Evolutionary conservation across 192 early-diverging fungal species (phyloP).

Genomic region (Gigaspora rosea): DNA sequence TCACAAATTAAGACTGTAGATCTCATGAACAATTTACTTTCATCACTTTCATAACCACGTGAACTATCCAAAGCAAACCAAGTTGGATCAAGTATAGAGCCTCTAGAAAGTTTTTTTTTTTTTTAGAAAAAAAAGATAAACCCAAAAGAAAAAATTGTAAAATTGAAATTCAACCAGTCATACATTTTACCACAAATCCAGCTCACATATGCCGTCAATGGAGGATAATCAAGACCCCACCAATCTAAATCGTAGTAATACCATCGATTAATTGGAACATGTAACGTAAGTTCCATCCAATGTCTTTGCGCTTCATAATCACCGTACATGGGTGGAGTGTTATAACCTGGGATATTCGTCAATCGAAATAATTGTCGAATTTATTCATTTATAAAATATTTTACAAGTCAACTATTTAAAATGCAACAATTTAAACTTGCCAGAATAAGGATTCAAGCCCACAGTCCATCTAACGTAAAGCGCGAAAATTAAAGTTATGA

Average conservation of each 20-base stretch:
- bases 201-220: constrained; percentile 91
- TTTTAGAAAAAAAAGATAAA: neutral
- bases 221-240: constrained; percentile 98
- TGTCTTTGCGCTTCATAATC: constrained; percentile 99
- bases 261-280: constrained; percentile 79
- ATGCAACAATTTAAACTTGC: constrained; percentile 35
- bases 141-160: neutral
- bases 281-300: constrained; percentile 94
- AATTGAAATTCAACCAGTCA: constrained; percentile 8
- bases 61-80: constrained; percentile 90
- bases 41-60: constrained; percentile 74
- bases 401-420: neutral
- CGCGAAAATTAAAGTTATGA: constrained; percentile 49
- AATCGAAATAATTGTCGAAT: too few relatives aligned
- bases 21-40: constrained; percentile 91
- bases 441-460: constrained; percentile 74
- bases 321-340: constrained; percentile 80
- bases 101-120: constrained; percentile 46
- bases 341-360: constrained; percentile 44
- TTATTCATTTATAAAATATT: neutral
- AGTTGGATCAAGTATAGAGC: constrained; percentile 68
- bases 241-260: constrained; percentile 86
- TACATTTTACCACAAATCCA: constrained; percentile 84
- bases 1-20: constrained; percentile 76
- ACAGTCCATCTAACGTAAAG: constrained; percentile 68